Base-by-base conservation (phyloP, 1,284 basidiomycete species). In the Mycena sp. region DNA sequence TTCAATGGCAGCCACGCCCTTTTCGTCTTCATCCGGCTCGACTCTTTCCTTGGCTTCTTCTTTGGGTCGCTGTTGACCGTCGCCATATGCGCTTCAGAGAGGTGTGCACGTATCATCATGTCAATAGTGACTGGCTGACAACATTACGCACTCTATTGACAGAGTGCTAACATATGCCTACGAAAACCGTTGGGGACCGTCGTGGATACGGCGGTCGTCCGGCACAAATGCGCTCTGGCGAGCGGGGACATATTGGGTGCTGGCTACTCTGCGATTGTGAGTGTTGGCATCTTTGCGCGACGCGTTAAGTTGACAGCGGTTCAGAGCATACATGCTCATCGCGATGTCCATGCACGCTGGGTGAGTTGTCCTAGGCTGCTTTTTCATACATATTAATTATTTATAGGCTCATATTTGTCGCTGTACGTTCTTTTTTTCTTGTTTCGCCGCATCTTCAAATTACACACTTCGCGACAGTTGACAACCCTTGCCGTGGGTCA, bases 281-380 rank as follows among this genome's bases (percentile, higher is more conserved):
- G 87, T 77, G 10, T 10, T 29, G 4, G 44, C 25, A 23, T 40
- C 28, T 56, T 26, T 57, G 43, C 28, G 12, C 28, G 40, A 44
- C 41, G 40, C 26, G 23, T 50, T 28, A 21, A 50, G 41, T 14
- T 60, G 5, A 55, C 11, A 41, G n/a, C 41, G 19, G 25, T 35
- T 21, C 57, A 90, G 89, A 64, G 74, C 84, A 61, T 91, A 91
- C 71, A 91, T 92, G 89, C 81, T 92, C 17, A 77, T 88, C 61
- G 83, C 86, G 16, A 91, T 91, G 89, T 84, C 87, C 23, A 85
- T 88, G 67, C 85, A 89, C 61, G 62, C 85, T 26, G 84, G 87
- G 88, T 90, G 71, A 76, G 89, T 78, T 7, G 10, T 38, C n/a
- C 40, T 6, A 6, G 6, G 32, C 7, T 19, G 10, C n/a, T 41